Percentiles rank a stretch among this genome's conserved stretches.
Conservation (phyloP, 768 basidiomycete genomes). For the Amanita exitialis region DNA sequence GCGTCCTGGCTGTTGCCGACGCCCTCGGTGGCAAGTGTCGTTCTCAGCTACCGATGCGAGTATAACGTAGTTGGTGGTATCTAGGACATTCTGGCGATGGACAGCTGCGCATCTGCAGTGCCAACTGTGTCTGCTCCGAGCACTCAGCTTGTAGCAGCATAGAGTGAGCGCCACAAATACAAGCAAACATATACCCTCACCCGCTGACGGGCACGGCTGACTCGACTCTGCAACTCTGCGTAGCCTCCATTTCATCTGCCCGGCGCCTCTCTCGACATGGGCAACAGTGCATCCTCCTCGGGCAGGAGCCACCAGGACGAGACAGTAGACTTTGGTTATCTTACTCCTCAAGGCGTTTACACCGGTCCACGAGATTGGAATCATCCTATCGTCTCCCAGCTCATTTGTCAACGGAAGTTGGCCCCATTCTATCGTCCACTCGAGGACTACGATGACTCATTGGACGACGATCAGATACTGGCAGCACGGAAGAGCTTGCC, state of each 20-base stretch:
- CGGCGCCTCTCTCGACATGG: constrained; percentile 37
- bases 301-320: constrained; percentile 71
- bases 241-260: background rate
- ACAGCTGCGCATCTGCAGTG: too few species aligned
- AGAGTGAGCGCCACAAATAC: constrained; percentile 2
- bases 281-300: constrained; percentile 72
- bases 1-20: background rate
- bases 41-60: background rate
- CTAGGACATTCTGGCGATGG: background rate
- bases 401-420: constrained; percentile 80
- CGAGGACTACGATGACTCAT: constrained; percentile 84
- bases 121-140: too few species aligned
- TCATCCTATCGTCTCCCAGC: constrained; percentile 73
- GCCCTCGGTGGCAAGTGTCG: background rate
- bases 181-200: constrained; percentile 2
- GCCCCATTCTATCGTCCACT: constrained; percentile 96
- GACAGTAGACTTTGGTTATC: constrained; percentile 72
- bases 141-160: background rate
- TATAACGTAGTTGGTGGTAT: background rate
- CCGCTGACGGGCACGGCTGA: constrained; percentile 3
- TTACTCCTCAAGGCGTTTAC: constrained; percentile 81
- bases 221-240: background rate
- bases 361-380: constrained; percentile 84
- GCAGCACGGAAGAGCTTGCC: constrained; percentile 65
- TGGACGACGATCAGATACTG: constrained; percentile 84